Percentiles rank a stretch among this genome's conserved stretches.
phyloP scores from a whole-genome alignment of 2,329 filamentous ascomycete genomes.

The Arthrocladium fulminans region DNA sequence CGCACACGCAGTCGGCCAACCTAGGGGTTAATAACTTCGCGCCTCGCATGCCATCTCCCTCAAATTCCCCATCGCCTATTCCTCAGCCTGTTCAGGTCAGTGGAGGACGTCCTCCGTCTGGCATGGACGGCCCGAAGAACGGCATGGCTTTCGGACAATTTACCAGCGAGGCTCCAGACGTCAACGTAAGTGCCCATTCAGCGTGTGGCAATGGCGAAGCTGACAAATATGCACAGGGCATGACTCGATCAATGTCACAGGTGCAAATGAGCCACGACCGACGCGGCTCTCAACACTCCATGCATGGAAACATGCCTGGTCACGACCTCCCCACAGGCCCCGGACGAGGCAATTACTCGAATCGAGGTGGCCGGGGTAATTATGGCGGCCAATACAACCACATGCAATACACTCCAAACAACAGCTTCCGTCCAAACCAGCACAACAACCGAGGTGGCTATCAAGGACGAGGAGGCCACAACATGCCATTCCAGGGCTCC shows the following conservation, averaged over 20 bases:
- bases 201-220: background rate
- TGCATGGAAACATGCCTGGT: constrained; percentile 63
- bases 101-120: constrained; percentile 71
- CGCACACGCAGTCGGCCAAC: constrained; percentile 17
- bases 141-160: constrained; percentile 77
- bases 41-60: constrained; percentile 67
- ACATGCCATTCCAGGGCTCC: constrained; percentile 50
- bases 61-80: constrained; percentile 85
- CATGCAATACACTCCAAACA: constrained; percentile 47
- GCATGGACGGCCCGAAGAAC: constrained; percentile 59
- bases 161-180: constrained; percentile 58
- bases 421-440: constrained; percentile 40
- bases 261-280: constrained; percentile 63
- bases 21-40: constrained; percentile 19
- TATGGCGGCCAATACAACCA: constrained; percentile 48
- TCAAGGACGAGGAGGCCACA: constrained; percentile 30
- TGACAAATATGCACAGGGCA: constrained; percentile 41
- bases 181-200: constrained; percentile 53
- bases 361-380: constrained; percentile 47
- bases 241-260: constrained; percentile 60
- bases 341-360: constrained; percentile 46
- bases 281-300: constrained; percentile 76
- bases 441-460: constrained; percentile 41
- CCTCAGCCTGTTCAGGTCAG: constrained; percentile 77
- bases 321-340: constrained; percentile 45